Percentiles rank a stretch among this genome's conserved stretches.
phyloP scores from a whole-genome alignment of 225 moss, liverwort and hornwort species.

The Climacium dendroides region DNA sequence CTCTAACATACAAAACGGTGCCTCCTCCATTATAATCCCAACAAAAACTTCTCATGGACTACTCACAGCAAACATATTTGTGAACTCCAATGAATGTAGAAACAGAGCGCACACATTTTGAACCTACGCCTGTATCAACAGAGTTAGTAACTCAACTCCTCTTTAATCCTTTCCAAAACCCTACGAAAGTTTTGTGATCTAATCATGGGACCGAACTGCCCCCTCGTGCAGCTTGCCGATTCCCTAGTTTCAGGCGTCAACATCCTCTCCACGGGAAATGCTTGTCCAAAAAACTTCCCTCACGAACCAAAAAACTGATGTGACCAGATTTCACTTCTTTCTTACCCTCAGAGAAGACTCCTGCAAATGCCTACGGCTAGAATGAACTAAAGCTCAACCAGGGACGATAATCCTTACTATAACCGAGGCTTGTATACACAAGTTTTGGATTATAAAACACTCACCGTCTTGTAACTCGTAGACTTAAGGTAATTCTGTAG shows the following conservation, averaged over 20 bases:
- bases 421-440: conserved; percentile 4
- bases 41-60: background rate
- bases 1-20: background rate
- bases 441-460: background rate
- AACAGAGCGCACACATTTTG: background rate
- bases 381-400: conserved; percentile 12
- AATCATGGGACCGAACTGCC: background rate
- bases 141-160: background rate
- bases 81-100: background rate
- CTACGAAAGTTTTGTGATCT: background rate
- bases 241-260: background rate
- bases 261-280: background rate
- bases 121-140: background rate
- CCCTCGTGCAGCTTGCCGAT: background rate
- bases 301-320: background rate
- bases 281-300: background rate
- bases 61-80: background rate
- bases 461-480: background rate
- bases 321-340: background rate
- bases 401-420: background rate
- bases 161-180: background rate
- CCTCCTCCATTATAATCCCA: background rate
- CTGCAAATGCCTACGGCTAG: background rate
- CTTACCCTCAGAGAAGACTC: background rate
- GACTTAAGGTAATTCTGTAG: background rate